Base-by-base conservation (phyloP, 768 basidiomycete genomes). In the Postia placenta region DNA sequence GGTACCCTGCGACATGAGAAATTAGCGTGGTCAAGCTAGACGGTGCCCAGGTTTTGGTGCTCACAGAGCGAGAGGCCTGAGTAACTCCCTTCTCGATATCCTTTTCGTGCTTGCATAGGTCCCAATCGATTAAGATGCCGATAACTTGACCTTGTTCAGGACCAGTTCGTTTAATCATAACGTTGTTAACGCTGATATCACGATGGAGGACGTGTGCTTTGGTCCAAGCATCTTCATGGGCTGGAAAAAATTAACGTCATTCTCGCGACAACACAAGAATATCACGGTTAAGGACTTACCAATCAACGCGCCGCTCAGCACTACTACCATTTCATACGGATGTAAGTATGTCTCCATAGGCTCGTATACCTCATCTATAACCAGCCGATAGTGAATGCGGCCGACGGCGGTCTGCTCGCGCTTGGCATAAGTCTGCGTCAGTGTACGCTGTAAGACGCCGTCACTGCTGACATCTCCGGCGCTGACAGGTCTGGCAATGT, bases 1-100 rank as follows among this genome's bases (percentile, higher is more conserved):
- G 0, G 59, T 58, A 11, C 59, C 59, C 59, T 60, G 23, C 17
- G 7, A 11, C 12, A 39, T 6, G 33, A 35, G 33, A 35, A 9
- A n/a, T 35, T n/a, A 9, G 11, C 9, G 33, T 9, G 33, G 11
- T 9, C 33, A 35, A 35, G 11, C 9, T 35, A 35, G 11, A 9
- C 11, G n/a, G 33, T n/a, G 33, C 33, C n/a, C 11, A 35, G 33
- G 39, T 17, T 40, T 7, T 9, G 20, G 9, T 12, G 39, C 30
- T 33, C 15, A 33, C 30, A 15, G 30, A 33, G 7, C 30, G 30
- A 7, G 9, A 7, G 15, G 15, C 30, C 30, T 15, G 30, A 33
- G 30, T 33, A 7, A 15, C 5, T 26, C 42, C 42, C 24, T 42
- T 26, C 5, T 42, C 42, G 24, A 17, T 7, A n/a, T 42, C 42